phyloP scores from a whole-genome alignment of 2,329 filamentous ascomycete species.

The Keithomyces neogunnii region DNA sequence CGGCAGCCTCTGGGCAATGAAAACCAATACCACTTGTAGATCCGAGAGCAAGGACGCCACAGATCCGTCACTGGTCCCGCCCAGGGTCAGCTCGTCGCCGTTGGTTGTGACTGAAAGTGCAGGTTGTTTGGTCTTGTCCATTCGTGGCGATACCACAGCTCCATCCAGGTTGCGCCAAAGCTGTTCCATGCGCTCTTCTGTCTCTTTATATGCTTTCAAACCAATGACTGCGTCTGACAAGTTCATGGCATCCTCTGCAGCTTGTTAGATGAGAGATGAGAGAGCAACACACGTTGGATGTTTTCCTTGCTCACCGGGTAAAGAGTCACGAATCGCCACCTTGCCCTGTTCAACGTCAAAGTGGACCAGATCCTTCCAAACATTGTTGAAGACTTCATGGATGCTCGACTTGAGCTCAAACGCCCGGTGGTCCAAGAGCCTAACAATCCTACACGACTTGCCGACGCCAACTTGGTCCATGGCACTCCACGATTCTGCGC shows the following conservation, averaged over 20 bases:
- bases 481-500: constrained; percentile 44
- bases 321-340: constrained; percentile 46
- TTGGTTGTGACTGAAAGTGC: constrained; percentile 32
- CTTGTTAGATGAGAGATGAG: constrained; percentile 10
- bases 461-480: constrained; percentile 52
- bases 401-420: constrained; percentile 59
- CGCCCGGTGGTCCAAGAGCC: constrained; percentile 55
- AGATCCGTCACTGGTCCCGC: constrained; percentile 33
- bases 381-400: constrained; percentile 54
- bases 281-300: not conserved
- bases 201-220: constrained; percentile 50
- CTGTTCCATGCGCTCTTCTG: constrained; percentile 49
- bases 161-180: constrained; percentile 56
- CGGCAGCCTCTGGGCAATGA: constrained; percentile 44
- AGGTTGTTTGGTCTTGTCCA: constrained; percentile 28
- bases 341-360: constrained; percentile 48
- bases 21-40: constrained; percentile 41
- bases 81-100: constrained; percentile 33
- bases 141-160: constrained; percentile 53
- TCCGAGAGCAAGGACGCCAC: constrained; percentile 46
- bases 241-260: constrained; percentile 40
- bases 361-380: constrained; percentile 63
- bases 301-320: constrained; percentile 33
- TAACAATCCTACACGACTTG: constrained; percentile 53
- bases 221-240: constrained; percentile 47